Percentiles rank a stretch among this genome's conserved stretches.
Conservation (phyloP, 345 rosid genomes). For the Rhodomyrtus tomentosa region DNA sequence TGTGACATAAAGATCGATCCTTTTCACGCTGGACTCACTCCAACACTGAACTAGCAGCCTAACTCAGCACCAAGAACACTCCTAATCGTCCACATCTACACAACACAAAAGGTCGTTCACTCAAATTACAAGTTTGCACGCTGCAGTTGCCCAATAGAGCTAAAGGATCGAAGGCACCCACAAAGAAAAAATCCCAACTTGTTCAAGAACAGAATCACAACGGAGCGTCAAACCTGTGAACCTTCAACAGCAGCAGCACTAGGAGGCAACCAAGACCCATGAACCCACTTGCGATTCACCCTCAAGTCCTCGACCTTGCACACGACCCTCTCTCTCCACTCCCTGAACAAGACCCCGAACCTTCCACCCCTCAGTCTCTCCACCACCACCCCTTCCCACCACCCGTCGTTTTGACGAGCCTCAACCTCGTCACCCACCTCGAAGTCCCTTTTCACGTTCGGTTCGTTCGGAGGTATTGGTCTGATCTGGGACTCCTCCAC, state of each 20-base stretch:
- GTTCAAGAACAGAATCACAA: not conserved
- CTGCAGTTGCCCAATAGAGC: not conserved
- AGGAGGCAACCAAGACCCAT: conserved; percentile 60
- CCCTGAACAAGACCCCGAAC: conserved; percentile 49
- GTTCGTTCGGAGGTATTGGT: conserved; percentile 47
- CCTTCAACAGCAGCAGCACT: conserved; percentile 3
- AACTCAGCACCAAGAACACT: not conserved
- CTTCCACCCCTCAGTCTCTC: conserved; percentile 35
- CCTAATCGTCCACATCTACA: not conserved
- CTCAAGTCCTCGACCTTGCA: conserved; percentile 38
- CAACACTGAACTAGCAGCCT: not conserved
- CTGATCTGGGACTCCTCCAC: conserved; percentile 29
- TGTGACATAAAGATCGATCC: not conserved
- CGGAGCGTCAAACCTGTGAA: conserved; percentile 8
- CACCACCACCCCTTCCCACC: conserved; percentile 87
- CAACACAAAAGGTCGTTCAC: not conserved
- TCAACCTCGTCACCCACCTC: conserved; percentile 52
- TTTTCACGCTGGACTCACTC: not conserved
- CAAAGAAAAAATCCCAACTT: not conserved
- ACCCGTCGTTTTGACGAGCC: conserved; percentile 58
- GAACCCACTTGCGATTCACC: conserved; percentile 61
- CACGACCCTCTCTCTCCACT: conserved; percentile 41
- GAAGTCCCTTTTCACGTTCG: conserved; percentile 13
- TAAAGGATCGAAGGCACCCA: not conserved
- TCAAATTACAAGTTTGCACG: not conserved